These are phyloP conservation scores for Aquilaria yunnanensis DNA, from an alignment of 345 rosid species.

Conservation along the genomic window DNA sequence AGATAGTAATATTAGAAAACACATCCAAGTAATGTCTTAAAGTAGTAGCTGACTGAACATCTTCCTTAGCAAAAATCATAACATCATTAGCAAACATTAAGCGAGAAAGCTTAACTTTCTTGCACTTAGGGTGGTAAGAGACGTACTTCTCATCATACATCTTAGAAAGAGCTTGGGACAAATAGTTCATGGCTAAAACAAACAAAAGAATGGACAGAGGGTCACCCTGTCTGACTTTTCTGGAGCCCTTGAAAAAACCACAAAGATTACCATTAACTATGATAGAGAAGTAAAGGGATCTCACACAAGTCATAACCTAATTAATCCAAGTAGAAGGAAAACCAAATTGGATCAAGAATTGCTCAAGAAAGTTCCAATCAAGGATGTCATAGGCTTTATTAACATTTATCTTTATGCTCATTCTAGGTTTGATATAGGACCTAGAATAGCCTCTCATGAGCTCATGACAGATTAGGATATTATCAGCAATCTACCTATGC, in stretches of 20 bases:
- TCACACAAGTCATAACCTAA: background rate
- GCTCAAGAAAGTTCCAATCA: background rate
- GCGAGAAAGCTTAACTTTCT: background rate
- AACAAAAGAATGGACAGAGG: background rate
- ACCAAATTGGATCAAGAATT: background rate
- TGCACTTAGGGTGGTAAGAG: background rate
- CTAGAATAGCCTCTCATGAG: background rate
- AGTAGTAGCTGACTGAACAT: no score
- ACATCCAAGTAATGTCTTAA: background rate
- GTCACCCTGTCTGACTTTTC: background rate
- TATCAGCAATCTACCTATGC: no score
- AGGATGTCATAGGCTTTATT: background rate
- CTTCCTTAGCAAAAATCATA: background rate
- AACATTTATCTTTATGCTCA: background rate
- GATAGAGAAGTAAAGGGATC: no score
- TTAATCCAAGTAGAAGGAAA: background rate
- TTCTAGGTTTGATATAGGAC: background rate
- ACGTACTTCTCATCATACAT: background rate
- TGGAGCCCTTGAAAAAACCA: no score
- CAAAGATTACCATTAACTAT: no score
- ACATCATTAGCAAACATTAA: background rate
- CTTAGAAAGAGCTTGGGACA: background rate
- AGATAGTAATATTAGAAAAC: background rate
- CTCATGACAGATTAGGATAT: background rate
- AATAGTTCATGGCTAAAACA: background rate